Conservation (phyloP, 1,139 yeast species). For the Candida tetrigidarum region DNA sequence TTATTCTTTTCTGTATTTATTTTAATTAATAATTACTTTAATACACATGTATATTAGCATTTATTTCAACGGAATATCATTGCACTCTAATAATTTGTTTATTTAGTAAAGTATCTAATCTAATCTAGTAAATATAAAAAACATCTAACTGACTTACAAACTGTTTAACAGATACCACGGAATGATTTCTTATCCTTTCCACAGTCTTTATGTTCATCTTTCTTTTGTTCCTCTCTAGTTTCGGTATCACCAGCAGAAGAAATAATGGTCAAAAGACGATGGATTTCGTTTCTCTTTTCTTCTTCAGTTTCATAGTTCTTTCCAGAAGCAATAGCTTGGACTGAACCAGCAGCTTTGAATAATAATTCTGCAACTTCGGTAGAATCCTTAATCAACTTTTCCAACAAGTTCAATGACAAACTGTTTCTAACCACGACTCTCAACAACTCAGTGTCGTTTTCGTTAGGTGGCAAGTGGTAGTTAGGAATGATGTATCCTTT, state of each 20-base stretch:
- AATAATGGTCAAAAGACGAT: slow-evolving; percentile 39
- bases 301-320: slow-evolving; percentile 23
- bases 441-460: slow-evolving; percentile 63
- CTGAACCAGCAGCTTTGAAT: slow-evolving; percentile 38
- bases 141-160: not conserved
- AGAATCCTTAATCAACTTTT: slow-evolving; percentile 70
- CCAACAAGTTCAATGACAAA: slow-evolving; percentile 71
- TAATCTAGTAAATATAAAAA: not conserved
- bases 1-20: not conserved
- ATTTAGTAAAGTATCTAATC: not conserved
- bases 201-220: slow-evolving; percentile 27
- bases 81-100: too few species aligned
- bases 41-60: slow-evolving; percentile 1
- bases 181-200: slow-evolving; percentile 45
- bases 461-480: slow-evolving; percentile 76
- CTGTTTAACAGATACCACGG: slow-evolving; percentile 39
- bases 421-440: slow-evolving; percentile 85
- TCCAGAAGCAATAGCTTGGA: slow-evolving; percentile 23
- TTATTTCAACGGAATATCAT: too few species aligned
- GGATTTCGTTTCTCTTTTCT: slow-evolving; percentile 27
- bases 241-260: slow-evolving; percentile 43
- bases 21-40: not conserved
- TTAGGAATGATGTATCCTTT: slow-evolving; percentile 91
- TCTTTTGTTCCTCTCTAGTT: slow-evolving; percentile 28
- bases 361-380: slow-evolving; percentile 59